Evolutionary conservation across 768 basidiomycete genomes (phyloP).

Genomic region (Macrolepiota fuliginosa): DNA sequence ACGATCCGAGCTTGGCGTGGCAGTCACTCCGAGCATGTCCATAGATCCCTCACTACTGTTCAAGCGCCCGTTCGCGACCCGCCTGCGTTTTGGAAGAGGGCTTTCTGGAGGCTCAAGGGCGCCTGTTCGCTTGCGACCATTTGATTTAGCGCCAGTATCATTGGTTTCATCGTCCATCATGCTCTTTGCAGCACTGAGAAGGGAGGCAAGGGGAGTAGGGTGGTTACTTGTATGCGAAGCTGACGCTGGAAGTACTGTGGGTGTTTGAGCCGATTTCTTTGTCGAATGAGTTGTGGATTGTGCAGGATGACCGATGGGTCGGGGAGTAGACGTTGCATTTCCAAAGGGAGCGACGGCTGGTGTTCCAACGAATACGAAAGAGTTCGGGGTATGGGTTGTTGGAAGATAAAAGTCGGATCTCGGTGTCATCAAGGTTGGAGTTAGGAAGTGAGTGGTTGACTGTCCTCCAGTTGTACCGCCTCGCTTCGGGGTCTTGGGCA

Average conservation of each 20-base stretch:
- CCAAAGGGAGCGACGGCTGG: conserved; percentile 17
- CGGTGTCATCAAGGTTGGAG: conserved; percentile 8
- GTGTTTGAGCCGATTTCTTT: not conserved
- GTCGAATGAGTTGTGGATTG: not conserved
- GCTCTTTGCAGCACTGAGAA: conserved; percentile 58
- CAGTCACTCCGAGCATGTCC: conserved; percentile 7
- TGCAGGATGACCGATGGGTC: not conserved
- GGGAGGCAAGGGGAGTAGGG: conserved; percentile 51
- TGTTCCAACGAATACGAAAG: conserved; percentile 26
- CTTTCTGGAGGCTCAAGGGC: conserved; percentile 30
- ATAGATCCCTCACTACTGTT: conserved; percentile 1
- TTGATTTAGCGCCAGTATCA: conserved; percentile 13
- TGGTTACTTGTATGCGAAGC: conserved; percentile 16
- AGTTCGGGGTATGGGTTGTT: conserved; percentile 16
- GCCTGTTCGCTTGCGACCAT: conserved; percentile 19
- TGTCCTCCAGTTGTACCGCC: conserved; percentile 3
- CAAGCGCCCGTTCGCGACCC: conserved; percentile 17
- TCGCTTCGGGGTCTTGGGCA: conserved; percentile 22
- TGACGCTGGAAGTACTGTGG: conserved; percentile 11
- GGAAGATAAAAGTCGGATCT: conserved; percentile 2
- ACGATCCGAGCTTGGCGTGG: conserved; percentile 18
- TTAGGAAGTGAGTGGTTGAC: conserved; percentile 6
- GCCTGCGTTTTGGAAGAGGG: conserved; percentile 33
- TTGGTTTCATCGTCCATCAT: conserved; percentile 44
- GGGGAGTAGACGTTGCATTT: conserved; percentile 14